Evolutionary conservation across 148 eudicot genomes (phyloP).

Genomic region (Rhododendron williamsianum): DNA sequence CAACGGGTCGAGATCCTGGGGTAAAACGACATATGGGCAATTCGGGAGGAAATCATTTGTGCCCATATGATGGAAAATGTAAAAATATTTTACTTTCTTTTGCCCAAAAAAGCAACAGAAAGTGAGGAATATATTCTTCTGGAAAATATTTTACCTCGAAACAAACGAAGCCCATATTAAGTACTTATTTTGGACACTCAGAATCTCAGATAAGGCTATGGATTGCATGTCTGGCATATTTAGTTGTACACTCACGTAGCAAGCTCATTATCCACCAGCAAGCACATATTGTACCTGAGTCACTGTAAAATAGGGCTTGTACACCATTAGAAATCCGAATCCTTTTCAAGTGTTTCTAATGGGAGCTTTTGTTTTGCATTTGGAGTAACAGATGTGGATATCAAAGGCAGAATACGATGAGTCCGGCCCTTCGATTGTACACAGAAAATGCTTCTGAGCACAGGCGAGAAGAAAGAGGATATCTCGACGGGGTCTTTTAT

Average conservation of each 20-base stretch:
- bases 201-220: not conserved
- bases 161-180: no score
- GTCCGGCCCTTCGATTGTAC: constrained; percentile 14
- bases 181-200: not conserved
- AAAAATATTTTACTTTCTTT: no score
- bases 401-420: constrained; percentile 13
- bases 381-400: constrained; percentile 16
- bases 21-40: no score
- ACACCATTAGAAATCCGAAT: not conserved
- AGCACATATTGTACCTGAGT: not conserved
- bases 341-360: not conserved
- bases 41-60: no score
- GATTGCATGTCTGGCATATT: not conserved
- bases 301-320: not conserved
- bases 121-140: no score
- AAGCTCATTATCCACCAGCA: not conserved
- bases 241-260: not conserved
- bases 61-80: no score
- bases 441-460: constrained; percentile 15
- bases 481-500: not conserved
- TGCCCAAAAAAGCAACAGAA: no score
- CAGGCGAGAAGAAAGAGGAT: not conserved
- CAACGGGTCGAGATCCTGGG: no score
- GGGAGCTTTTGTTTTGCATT: not conserved
- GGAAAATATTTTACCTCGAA: no score